These are phyloP conservation scores for Hericium alpestre DNA, from an alignment of 768 basidiomycete species.

Conservation along the genomic window DNA sequence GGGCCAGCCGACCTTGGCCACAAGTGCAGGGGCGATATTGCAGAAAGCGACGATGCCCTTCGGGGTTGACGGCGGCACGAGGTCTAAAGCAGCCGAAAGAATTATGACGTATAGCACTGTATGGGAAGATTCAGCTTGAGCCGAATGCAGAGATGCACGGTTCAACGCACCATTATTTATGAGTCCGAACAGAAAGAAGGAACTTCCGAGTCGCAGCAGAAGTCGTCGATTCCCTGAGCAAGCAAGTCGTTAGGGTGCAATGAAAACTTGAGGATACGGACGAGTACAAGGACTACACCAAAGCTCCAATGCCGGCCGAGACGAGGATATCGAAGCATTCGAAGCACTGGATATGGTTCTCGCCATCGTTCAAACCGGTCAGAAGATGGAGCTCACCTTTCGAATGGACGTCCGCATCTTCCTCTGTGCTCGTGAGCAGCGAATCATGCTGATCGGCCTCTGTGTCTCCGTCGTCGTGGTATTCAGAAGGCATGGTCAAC, in stretches of 20 bases:
- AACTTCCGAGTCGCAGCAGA: conserved; percentile 32
- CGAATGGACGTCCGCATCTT: background rate
- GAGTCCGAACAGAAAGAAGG: conserved; percentile 87
- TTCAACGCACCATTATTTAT: conserved; percentile 70
- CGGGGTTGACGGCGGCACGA: conserved; percentile 84
- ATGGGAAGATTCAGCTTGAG: background rate
- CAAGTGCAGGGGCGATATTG: conserved; percentile 82
- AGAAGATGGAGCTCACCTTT: background rate
- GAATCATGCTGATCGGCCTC: background rate
- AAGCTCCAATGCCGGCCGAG: too few relatives aligned
- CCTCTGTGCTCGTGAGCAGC: background rate
- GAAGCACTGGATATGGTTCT: background rate
- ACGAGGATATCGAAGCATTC: too few relatives aligned
- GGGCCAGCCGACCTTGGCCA: conserved; percentile 88
- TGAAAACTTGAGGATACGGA: too few relatives aligned
- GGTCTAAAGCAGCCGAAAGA: conserved; percentile 88
- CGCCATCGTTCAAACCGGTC: background rate
- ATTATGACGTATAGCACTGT: conserved; percentile 92
- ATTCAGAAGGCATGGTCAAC: background rate
- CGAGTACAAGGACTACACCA: background rate
- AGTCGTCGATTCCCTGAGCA: conserved; percentile 10
- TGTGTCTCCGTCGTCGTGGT: background rate
- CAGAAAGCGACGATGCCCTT: conserved; percentile 93
- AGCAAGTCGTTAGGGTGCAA: background rate
- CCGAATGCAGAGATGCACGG: background rate